Percentiles rank a stretch among this genome's conserved stretches.
These are phyloP conservation scores for Mycena venus DNA, from an alignment of 768 basidiomycete species.

Conservation along the genomic window DNA sequence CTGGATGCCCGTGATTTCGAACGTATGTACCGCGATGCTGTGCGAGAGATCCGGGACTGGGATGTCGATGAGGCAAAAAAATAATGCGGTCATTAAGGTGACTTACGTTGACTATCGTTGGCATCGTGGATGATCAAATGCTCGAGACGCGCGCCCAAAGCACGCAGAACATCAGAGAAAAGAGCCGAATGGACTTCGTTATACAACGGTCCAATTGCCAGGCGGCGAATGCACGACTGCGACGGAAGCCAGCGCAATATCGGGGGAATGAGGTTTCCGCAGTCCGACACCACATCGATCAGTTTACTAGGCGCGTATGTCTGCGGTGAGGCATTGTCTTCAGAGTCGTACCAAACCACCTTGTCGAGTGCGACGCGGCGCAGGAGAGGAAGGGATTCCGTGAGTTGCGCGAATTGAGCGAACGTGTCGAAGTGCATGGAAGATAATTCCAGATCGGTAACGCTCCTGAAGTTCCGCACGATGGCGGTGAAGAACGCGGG, in stretches of 20 bases:
- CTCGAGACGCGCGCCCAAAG: background rate
- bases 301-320: background rate
- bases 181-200: background rate
- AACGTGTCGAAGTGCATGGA: constrained; percentile 8
- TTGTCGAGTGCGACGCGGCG: background rate
- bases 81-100: background rate
- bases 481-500: background rate
- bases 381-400: background rate
- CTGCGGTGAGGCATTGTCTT: background rate
- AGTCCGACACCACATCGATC: background rate
- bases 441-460: constrained; percentile 2
- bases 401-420: background rate
- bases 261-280: background rate
- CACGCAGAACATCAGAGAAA: background rate
- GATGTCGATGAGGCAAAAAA: background rate
- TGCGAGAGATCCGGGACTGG: constrained; percentile 14
- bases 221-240: background rate
- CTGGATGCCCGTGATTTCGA: constrained; percentile 3
- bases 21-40: background rate
- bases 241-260: background rate
- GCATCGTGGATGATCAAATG: background rate
- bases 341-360: background rate
- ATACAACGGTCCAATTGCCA: background rate
- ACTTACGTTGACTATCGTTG: background rate
- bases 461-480: background rate